Evolutionary conservation across 192 early-diverging fungal genomes (phyloP), one percentile per base, ranked within the genome.

Genomic region (Glomus cerebriforme): DNA sequence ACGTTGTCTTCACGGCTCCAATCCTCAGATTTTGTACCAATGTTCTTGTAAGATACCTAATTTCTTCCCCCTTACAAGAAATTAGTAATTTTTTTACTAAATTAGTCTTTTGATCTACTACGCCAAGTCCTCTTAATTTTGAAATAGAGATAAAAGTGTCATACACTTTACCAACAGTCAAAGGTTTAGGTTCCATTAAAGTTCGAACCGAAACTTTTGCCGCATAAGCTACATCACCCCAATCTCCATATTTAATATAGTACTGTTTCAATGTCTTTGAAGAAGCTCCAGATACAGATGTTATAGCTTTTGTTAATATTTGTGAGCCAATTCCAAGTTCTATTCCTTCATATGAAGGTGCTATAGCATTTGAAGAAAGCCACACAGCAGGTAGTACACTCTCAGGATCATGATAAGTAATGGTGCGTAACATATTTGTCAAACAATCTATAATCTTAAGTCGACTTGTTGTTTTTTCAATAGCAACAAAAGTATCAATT

Each of bases 11-110:
- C 0, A 94, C 95, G 15, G 95, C 84, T 12, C 95, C 94, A 66
- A 97, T 95, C 22, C 95, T 87, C 65, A 96, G 81, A 79, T 94
- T 91, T 12, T 92, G 91, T 73, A 93, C 92, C 2, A 91, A 85
- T 59, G 87, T 78, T 17, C 82, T 72, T n/a, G 43, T 69, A 58
- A 85, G 60, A 34, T 75, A 80, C n/a, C 78, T 88, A 58, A 78
- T 79, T 65, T 87, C 86, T 65, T 85, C 83, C 54, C 84, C 84
- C 47, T 81, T 58, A 31, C 82, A 81, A 13, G 86, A 81, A 15
- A 86, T 77, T 43, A 87, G n/a, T 24, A 87, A 73, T n/a, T 82
- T 54, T 67, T 82, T 87, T 32, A 85, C 84, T 67, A 86, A 81
- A 70, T 83, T 82, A 12, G 85, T 81, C 39, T 85, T 85, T 59